phyloP scores from a whole-genome alignment of 306 rosid genomes.

The Prunus mira region DNA sequence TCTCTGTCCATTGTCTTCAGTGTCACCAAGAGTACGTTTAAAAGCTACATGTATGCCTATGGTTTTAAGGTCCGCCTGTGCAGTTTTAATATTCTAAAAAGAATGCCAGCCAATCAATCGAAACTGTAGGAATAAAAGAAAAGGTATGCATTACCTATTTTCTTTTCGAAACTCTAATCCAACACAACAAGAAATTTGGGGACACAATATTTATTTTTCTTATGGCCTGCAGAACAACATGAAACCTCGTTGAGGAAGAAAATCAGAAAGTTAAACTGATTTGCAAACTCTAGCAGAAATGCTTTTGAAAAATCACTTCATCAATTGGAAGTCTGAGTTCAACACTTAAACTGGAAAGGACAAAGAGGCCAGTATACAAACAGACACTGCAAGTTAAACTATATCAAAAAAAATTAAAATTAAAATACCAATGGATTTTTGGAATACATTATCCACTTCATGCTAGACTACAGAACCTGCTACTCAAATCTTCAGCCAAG shows the following conservation, averaged over 20 bases:
- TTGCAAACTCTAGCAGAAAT: background rate
- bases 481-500: constrained; percentile 50
- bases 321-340: background rate
- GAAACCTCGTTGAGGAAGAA: background rate
- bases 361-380: background rate
- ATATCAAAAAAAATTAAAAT: background rate
- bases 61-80: background rate
- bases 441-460: constrained; percentile 14
- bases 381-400: background rate
- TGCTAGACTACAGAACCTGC: constrained; percentile 24
- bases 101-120: background rate
- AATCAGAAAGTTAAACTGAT: background rate
- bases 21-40: background rate
- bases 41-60: background rate
- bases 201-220: background rate
- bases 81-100: background rate
- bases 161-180: background rate
- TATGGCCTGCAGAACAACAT: background rate
- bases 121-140: background rate
- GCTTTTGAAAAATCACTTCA: background rate
- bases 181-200: background rate
- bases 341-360: background rate
- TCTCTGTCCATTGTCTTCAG: background rate
- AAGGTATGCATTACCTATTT: background rate
- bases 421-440: too few species aligned